Evolutionary conservation across 2,329 filamentous ascomycete species (phyloP).

Genomic region (Epicoccum nigrum): DNA sequence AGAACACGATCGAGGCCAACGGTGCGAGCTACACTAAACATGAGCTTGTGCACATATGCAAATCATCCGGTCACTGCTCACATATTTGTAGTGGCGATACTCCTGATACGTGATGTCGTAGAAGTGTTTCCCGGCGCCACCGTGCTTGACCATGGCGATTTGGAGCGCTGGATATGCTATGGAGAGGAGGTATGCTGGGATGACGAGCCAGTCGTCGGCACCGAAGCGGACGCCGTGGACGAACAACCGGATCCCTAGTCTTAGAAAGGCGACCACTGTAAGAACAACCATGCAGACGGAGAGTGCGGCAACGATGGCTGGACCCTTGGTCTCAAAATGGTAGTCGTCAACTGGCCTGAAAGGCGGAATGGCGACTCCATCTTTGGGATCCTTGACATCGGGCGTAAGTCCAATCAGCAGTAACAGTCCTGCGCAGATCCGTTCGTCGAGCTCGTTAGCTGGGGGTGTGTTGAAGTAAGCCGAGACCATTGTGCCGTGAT

Average conservation of each 20-base stretch:
- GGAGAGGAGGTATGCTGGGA: conserved; percentile 10
- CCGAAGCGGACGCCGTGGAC: conserved; percentile 11
- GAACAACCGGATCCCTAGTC: conserved; percentile 8
- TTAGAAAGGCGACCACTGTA: conserved; percentile 6
- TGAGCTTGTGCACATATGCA: background rate
- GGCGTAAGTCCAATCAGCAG: conserved; percentile 4
- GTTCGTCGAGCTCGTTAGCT: conserved; percentile 8
- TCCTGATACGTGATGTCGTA: conserved; percentile 15
- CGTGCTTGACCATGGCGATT: conserved; percentile 12
- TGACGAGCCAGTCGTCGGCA: conserved; percentile 14
- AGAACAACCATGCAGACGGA: conserved; percentile 12
- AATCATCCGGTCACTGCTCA: background rate
- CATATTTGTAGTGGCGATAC: conserved; percentile 7
- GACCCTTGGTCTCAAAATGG: conserved; percentile 10
- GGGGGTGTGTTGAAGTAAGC: conserved; percentile 12
- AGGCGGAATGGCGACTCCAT: conserved; percentile 11
- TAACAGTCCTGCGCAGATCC: conserved; percentile 6
- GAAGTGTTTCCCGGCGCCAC: conserved; percentile 11
- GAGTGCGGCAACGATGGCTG: conserved; percentile 3
- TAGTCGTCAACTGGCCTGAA: conserved; percentile 5
- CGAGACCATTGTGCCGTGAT: conserved; percentile 9
- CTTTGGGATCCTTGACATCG: conserved; percentile 4
- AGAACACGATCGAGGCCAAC: conserved; percentile 8
- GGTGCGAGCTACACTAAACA: conserved; percentile 7
- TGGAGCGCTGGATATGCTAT: conserved; percentile 11